Base-by-base conservation (phyloP, 2,329 filamentous ascomycete genomes). In the Sporothrix curviconia region DNA sequence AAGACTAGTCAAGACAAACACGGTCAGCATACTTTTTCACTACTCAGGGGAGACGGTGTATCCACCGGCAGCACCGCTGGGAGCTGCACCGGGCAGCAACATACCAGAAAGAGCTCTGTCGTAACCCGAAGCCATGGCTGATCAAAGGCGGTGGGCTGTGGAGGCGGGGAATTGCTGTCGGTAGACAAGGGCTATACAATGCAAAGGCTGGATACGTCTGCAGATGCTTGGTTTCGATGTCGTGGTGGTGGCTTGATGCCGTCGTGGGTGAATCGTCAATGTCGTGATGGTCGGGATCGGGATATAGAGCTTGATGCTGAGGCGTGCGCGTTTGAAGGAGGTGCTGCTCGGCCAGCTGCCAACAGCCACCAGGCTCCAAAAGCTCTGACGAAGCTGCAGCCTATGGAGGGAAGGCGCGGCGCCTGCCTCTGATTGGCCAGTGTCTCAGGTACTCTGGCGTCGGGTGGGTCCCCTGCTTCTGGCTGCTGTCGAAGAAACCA, bases 91-190 rank as follows among this genome's bases (percentile, higher is more conserved):
- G 7, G 7, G 22, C 3, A 14, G 8, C 24, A n/a, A 60, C 86
- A 78, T 85, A 96, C 92, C 92, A 78, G 92, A 97, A 74, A 97
- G 86, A 77, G 92, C 94, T 88, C 94, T 89, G 80, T 99, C 94
- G 79, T 99, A 99, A 76, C 92, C 92, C 68, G 92, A 96, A 74
- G 91, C 88, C 90, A 95, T 85, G 61, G 50, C 36, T 60, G 53
- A 8, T 36, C n/a, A 30, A 36, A 30, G 49, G 40, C 19, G 25
- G 19, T 34, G 17, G 39, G 28, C 12, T 36, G 30, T 22, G 17
- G 14, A 12, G 24, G 32, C 14, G 28, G 39, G 12, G n/a, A 39
- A 37, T 55, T 39, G 49, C 7, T 30, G 11, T 12, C 32, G 8
- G 34, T 9, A 28, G 9, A 43, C 6, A 14, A n/a, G n/a, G 14